phyloP scores from a whole-genome alignment of 164 flowering plant genomes.

The Saururus chinensis region DNA sequence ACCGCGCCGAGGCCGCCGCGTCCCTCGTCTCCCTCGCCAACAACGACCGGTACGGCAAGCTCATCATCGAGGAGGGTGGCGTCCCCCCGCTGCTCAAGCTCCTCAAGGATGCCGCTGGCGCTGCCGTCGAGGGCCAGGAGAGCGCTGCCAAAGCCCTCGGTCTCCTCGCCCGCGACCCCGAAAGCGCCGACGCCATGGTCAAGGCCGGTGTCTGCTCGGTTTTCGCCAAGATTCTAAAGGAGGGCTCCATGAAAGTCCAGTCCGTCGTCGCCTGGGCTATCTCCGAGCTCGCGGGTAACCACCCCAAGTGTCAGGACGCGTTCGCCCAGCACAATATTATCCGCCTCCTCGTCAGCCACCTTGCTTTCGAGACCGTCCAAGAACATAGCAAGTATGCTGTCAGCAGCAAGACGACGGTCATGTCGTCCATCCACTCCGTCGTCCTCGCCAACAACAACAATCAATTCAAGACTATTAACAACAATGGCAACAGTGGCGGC shows the following conservation, averaged over 20 bases:
- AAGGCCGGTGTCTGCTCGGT: constrained; percentile 62
- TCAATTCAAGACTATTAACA: not conserved
- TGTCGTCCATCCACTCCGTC: constrained; percentile 44
- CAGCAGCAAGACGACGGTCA: constrained; percentile 22
- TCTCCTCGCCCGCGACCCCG: constrained; percentile 63
- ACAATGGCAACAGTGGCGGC: not conserved
- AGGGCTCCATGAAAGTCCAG: constrained; percentile 70
- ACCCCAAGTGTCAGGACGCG: constrained; percentile 71
- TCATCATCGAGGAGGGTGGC: constrained; percentile 84
- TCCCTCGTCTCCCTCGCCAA: constrained; percentile 72
- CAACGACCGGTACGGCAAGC: constrained; percentile 63
- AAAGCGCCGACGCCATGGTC: constrained; percentile 71
- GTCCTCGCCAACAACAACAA: constrained; percentile 33
- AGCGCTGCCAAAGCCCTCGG: constrained; percentile 71
- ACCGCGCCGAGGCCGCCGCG: constrained; percentile 66
- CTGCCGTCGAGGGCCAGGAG: constrained; percentile 66
- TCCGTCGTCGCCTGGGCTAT: constrained; percentile 76
- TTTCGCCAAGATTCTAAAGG: constrained; percentile 74
- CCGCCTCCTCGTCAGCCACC: constrained; percentile 65
- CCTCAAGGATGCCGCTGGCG: constrained; percentile 71
- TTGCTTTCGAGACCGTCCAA: constrained; percentile 79
- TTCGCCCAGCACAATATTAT: constrained; percentile 67
- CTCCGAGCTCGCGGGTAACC: constrained; percentile 53
- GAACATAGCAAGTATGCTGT: constrained; percentile 81
- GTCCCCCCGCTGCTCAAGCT: constrained; percentile 52